A percentile compares a stretch with the other conserved stretches of the same genome.
These are phyloP conservation scores for Aspergillus wentii DNA, from an alignment of 495 filamentous ascomycete species.

Conservation along the genomic window DNA sequence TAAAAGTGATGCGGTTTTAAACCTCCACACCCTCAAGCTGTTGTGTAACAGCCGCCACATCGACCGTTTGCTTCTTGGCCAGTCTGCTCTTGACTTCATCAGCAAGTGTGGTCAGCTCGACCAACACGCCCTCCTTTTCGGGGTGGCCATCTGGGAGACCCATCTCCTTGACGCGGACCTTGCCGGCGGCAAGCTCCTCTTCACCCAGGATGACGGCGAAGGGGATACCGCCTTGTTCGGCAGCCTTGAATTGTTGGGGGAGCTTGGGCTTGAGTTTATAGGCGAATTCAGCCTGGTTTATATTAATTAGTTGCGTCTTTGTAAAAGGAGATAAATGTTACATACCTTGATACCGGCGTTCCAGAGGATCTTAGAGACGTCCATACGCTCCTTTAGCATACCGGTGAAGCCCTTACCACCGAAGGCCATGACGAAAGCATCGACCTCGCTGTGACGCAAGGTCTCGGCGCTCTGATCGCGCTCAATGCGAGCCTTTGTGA, in stretches of 20 bases:
- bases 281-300: constrained; percentile 63
- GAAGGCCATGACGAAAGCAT: constrained; percentile 90
- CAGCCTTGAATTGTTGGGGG: constrained; percentile 72
- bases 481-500: constrained; percentile 73
- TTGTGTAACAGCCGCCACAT: constrained; percentile 15
- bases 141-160: constrained; percentile 73
- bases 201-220: constrained; percentile 77
- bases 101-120: constrained; percentile 56
- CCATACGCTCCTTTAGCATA: constrained; percentile 74
- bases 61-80: constrained; percentile 16
- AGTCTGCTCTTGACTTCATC: constrained; percentile 51
- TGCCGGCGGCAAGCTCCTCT: constrained; percentile 68
- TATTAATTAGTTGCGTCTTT: constrained; percentile 9
- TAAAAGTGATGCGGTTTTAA: constrained; percentile 4
- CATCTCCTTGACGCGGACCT: constrained; percentile 82
- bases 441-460: constrained; percentile 67
- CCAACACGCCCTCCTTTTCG: constrained; percentile 78
- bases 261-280: constrained; percentile 79
- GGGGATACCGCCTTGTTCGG: constrained; percentile 66
- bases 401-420: constrained; percentile 84
- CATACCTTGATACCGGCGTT: constrained; percentile 70
- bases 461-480: constrained; percentile 45
- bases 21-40: constrained; percentile 20
- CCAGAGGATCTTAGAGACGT: constrained; percentile 68
- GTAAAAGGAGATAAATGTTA: neutral